Evolutionary conservation across 1,139 yeast genomes (phyloP).

Genomic region (Taiozyma sp.): DNA sequence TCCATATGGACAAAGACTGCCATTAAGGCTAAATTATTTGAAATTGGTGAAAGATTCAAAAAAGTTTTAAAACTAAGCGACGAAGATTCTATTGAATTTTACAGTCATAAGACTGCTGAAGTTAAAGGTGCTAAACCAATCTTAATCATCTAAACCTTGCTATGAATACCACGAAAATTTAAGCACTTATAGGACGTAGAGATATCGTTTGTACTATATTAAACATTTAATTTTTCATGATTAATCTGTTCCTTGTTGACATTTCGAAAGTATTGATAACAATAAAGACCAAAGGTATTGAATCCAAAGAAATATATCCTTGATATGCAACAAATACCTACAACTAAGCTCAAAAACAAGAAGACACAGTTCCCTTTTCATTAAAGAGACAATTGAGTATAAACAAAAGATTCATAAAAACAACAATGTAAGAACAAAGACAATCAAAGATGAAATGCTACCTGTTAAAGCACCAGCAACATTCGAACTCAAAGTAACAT

Average conservation of each 20-base stretch:
- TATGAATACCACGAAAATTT: not conserved
- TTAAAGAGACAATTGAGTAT: not conserved
- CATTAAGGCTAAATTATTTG: constrained; percentile 54
- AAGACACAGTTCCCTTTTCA: not conserved
- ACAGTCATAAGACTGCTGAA: constrained; percentile 56
- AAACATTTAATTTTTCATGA: too few species aligned
- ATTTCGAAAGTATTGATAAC: not conserved
- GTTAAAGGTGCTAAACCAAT: constrained; percentile 28
- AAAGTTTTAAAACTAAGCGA: constrained; percentile 66
- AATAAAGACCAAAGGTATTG: too few species aligned
- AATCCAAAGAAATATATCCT: too few species aligned
- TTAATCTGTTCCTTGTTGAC: not conserved
- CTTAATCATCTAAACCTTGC: constrained; percentile 17
- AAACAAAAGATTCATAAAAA: constrained; percentile 8
- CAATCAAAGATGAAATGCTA: constrained; percentile 13
- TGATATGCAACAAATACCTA: too few species aligned
- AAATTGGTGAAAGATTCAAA: constrained; percentile 85
- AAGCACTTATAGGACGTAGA: not conserved
- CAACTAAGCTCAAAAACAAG: not conserved
- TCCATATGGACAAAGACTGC: constrained; percentile 93
- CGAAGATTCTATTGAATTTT: constrained; percentile 71
- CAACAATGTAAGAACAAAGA: constrained; percentile 16
- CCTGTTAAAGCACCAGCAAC: constrained; percentile 8
- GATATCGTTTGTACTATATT: too few species aligned
- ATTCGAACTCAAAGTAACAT: constrained; percentile 14